Conservation (phyloP, 352 stramenopile species). For the Globisporangium spiculum region DNA sequence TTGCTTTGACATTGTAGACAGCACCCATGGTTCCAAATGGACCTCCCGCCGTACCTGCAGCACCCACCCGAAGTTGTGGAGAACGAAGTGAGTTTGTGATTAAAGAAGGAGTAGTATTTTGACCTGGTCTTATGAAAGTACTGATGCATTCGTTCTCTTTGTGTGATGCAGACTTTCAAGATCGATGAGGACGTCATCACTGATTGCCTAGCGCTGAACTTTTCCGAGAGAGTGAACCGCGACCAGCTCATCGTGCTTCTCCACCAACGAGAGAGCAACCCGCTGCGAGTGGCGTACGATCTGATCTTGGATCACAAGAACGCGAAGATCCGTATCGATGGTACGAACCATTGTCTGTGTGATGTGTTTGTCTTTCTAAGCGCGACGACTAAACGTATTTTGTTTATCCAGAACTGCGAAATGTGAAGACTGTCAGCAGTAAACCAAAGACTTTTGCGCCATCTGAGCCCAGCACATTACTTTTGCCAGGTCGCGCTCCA, state of each 20-base stretch:
- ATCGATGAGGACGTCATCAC: conserved; percentile 75
- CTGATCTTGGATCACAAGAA: conserved; percentile 98
- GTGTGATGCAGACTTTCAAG: conserved; percentile 56
- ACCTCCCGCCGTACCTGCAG: conserved; percentile 97
- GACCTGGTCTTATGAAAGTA: not conserved
- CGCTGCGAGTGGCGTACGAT: conserved; percentile 95
- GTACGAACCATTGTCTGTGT: conserved; percentile 23
- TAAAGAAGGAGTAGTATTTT: not conserved
- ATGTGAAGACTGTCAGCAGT: conserved; percentile 63
- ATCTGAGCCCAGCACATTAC: conserved; percentile 56
- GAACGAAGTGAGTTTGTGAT: conserved; percentile 76
- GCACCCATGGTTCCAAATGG: conserved; percentile 98
- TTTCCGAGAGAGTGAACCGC: conserved; percentile 39
- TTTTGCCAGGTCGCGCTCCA: conserved; percentile 66
- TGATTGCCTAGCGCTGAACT: conserved; percentile 57
- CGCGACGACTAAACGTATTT: not conserved
- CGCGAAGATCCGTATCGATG: conserved; percentile 91
- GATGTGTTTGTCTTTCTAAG: not conserved
- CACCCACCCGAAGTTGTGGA: conserved; percentile 95
- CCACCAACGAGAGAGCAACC: conserved; percentile 55
- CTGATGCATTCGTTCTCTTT: not conserved
- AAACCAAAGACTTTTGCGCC: conserved; percentile 81
- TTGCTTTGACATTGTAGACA: conserved; percentile 34
- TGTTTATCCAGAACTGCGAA: conserved; percentile 55
- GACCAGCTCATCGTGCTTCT: conserved; percentile 61